Percentiles rank a stretch among this genome's conserved stretches.
phyloP scores from a whole-genome alignment of 495 filamentous ascomycete genomes.

The Saxophila tyrrhenica region DNA sequence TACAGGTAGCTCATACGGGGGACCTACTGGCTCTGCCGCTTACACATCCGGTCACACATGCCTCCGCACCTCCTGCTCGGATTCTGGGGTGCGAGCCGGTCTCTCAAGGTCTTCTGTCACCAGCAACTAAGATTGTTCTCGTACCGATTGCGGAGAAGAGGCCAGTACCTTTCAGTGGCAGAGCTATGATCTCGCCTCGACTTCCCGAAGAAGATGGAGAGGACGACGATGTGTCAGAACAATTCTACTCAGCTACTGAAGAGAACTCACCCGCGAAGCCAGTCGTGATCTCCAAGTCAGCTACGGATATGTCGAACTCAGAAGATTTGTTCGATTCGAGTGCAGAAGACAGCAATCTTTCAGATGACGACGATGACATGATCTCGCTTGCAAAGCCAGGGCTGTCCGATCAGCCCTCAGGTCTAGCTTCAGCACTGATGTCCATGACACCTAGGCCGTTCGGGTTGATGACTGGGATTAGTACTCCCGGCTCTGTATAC shows the following conservation, averaged over 20 bases:
- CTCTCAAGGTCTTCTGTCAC: conserved; percentile 67
- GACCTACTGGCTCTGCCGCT: conserved; percentile 76
- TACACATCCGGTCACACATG: conserved; percentile 82
- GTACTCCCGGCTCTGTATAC: conserved; percentile 73
- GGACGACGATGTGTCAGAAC: conserved; percentile 71
- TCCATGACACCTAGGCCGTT: conserved; percentile 61
- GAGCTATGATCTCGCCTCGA: conserved; percentile 12
- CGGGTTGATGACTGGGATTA: conserved; percentile 51
- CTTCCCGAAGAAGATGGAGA: conserved; percentile 61
- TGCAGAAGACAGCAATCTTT: conserved; percentile 29
- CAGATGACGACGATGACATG: conserved; percentile 33
- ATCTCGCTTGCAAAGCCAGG: conserved; percentile 74
- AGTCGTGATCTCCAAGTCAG: conserved; percentile 37
- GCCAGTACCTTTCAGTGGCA: conserved; percentile 40
- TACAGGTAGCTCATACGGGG: conserved; percentile 68
- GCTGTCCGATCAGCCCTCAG: conserved; percentile 52
- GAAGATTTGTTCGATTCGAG: conserved; percentile 29
- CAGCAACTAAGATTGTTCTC: conserved; percentile 58
- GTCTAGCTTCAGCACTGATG: conserved; percentile 60
- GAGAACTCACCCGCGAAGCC: conserved; percentile 37
- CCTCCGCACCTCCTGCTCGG: conserved; percentile 60
- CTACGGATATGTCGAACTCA: conserved; percentile 40
- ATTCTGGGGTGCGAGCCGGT: conserved; percentile 61
- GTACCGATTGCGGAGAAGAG: conserved; percentile 31
- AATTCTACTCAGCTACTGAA: conserved; percentile 79